Evolutionary conservation across 108 stramenopile species (phyloP).

Genomic region (Schizochytrium sp.): DNA sequence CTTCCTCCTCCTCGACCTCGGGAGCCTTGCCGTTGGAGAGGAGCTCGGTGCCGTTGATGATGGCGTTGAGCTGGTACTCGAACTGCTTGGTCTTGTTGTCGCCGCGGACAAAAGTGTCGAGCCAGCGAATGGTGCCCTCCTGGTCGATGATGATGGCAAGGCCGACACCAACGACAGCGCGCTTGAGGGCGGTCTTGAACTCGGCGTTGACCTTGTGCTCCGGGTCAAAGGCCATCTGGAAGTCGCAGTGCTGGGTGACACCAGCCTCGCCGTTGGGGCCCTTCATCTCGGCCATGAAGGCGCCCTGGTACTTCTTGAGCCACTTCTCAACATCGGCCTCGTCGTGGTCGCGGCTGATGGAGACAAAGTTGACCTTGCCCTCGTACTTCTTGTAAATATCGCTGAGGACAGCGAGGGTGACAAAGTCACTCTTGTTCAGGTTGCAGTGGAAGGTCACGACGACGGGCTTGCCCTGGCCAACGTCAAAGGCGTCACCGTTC

Average conservation of each 20-base stretch:
- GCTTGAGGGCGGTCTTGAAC: conserved; percentile 16
- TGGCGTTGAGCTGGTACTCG: conserved; percentile 7
- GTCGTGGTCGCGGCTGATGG: conserved; percentile 16
- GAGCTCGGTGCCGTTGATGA: neutral
- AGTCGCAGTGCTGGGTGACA: neutral
- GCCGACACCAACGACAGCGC: conserved; percentile 9
- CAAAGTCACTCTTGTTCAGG: conserved; percentile 18
- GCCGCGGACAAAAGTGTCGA: neutral
- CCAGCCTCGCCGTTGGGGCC: neutral
- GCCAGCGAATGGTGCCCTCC: neutral
- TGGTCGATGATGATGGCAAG: conserved; percentile 1
- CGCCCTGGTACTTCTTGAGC: conserved; percentile 14
- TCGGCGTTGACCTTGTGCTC: conserved; percentile 15
- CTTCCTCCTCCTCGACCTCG: conserved; percentile 14
- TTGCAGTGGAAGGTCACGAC: conserved; percentile 21
- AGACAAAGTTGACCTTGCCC: neutral
- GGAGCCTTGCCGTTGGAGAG: neutral
- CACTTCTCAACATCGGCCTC: conserved; percentile 12
- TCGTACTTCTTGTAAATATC: conserved; percentile 6
- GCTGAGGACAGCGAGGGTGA: neutral
- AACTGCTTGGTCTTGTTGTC: conserved; percentile 6
- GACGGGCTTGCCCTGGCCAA: neutral
- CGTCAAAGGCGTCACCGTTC: conserved; percentile 4
- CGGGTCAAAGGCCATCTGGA: conserved; percentile 5
- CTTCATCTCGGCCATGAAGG: neutral